A percentile compares a stretch with the other conserved stretches of the same genome.
Conservation (phyloP, 495 filamentous ascomycete species). For the Tricharina praecox region DNA sequence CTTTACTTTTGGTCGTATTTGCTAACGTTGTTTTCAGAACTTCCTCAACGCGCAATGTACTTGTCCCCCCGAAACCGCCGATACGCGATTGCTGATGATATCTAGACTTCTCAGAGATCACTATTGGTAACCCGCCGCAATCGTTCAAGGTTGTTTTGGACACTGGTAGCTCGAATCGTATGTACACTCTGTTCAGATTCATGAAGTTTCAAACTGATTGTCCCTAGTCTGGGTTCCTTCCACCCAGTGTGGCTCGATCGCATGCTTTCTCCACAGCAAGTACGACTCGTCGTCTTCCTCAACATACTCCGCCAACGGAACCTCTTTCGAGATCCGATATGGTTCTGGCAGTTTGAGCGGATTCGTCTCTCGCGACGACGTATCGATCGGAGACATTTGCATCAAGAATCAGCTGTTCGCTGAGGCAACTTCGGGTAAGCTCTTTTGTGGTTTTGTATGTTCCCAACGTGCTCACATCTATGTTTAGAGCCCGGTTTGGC, state of each 20-base stretch:
- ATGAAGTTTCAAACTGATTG: constrained; percentile 4
- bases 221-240: constrained; percentile 75
- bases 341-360: constrained; percentile 90
- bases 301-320: constrained; percentile 87
- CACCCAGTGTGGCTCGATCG: constrained; percentile 77
- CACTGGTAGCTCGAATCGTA: constrained; percentile 86
- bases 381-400: constrained; percentile 76
- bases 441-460: too few species aligned
- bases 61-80: neutral
- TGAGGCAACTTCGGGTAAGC: constrained; percentile 52
- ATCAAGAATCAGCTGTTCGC: constrained; percentile 84
- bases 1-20: constrained; percentile 2
- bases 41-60: constrained; percentile 98
- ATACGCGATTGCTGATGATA: constrained; percentile 2
- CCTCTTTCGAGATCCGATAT: constrained; percentile 83
- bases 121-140: constrained; percentile 81
- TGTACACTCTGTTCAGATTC: constrained; percentile 1
- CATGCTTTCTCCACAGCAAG: constrained; percentile 93
- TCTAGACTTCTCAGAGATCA: constrained; percentile 90
- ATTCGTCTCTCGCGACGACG: constrained; percentile 71
- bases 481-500: constrained; percentile 75
- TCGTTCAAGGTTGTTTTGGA: constrained; percentile 96
- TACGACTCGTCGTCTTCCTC: constrained; percentile 84
- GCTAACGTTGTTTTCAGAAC: constrained; percentile 36
- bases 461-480: constrained; percentile 14